phyloP scores from a whole-genome alignment of 495 filamentous ascomycete genomes.

The Penicillium desertorum region DNA sequence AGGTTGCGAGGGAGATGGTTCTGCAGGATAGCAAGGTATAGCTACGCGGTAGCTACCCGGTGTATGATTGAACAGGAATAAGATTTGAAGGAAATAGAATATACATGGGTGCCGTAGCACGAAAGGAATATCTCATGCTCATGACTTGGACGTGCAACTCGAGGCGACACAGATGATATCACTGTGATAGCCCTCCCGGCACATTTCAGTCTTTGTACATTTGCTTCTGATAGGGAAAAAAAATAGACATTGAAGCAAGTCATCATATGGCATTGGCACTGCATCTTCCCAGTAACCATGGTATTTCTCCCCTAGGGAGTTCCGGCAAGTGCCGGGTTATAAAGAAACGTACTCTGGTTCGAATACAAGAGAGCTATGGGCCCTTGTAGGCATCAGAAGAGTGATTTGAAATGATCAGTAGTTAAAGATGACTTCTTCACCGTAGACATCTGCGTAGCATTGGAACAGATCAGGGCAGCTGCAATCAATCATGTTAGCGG shows the following conservation, averaged over 20 bases:
- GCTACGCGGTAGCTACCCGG: not conserved
- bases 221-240: constrained; percentile 3
- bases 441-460: constrained; percentile 52
- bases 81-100: constrained; percentile 3
- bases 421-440: constrained; percentile 29
- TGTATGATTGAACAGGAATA: not conserved
- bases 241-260: constrained; percentile 13
- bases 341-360: not conserved
- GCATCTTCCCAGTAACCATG: constrained; percentile 8
- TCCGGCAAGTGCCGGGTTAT: constrained; percentile 3
- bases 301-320: not conserved
- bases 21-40: not conserved
- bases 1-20: constrained; percentile 53
- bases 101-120: constrained; percentile 10
- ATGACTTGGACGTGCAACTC: not conserved
- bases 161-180: not conserved
- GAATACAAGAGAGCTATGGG: not conserved
- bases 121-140: not conserved
- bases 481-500: constrained; percentile 13
- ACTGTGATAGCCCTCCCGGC: not conserved
- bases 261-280: constrained; percentile 15
- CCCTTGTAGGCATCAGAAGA: not conserved
- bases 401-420: not conserved
- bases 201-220: constrained; percentile 9
- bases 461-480: constrained; percentile 48